These are phyloP conservation scores for Linum tenue DNA, from an alignment of 345 rosid genomes.

Conservation along the genomic window DNA sequence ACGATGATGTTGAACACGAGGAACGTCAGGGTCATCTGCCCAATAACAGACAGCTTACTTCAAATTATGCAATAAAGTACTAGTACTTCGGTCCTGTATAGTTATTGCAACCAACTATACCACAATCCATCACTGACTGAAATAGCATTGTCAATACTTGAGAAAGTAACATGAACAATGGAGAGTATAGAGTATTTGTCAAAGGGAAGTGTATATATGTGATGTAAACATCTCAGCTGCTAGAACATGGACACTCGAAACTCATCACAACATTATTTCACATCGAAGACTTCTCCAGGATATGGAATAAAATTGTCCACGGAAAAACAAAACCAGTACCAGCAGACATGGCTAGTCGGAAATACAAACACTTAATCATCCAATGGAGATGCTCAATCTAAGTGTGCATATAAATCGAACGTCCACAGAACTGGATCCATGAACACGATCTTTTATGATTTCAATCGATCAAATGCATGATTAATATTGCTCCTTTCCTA, in stretches of 20 bases:
- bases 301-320: neutral
- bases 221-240: neutral
- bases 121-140: neutral
- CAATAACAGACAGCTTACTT: slow-evolving; percentile 4
- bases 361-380: too few relatives aligned
- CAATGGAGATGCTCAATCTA: too few relatives aligned
- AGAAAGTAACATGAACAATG: neutral
- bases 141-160: neutral
- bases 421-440: too few relatives aligned
- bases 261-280: too few relatives aligned
- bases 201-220: neutral
- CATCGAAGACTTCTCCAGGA: neutral
- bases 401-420: too few relatives aligned
- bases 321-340: neutral
- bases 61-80: neutral
- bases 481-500: too few relatives aligned
- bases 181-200: neutral
- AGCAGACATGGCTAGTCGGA: too few relatives aligned
- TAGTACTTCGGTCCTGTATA: neutral
- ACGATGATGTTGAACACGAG: slow-evolving; percentile 56
- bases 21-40: slow-evolving; percentile 73
- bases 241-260: too few relatives aligned
- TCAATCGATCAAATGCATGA: too few relatives aligned
- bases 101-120: neutral
- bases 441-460: too few relatives aligned